Conservation (phyloP, 306 rosid species). For the Cicer judaicum region DNA sequence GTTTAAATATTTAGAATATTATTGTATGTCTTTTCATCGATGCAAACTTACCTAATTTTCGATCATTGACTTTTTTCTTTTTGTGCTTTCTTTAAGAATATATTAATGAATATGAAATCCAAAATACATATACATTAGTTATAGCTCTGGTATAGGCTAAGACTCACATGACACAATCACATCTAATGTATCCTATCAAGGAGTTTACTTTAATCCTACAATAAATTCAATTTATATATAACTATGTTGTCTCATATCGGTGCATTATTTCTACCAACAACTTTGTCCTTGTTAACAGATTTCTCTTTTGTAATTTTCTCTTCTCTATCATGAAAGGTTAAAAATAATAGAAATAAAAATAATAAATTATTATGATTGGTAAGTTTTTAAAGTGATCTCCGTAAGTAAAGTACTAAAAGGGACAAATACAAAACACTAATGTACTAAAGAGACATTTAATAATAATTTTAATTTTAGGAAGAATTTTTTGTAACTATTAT, state of each 20-base stretch:
- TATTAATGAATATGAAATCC: neutral
- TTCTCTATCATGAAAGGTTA: neutral
- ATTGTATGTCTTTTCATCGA: neutral
- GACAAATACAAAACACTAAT: neutral
- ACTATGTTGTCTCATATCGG: neutral
- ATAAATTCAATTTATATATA: neutral
- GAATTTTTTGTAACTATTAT: neutral
- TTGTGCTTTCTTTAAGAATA: neutral
- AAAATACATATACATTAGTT: neutral
- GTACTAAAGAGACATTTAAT: neutral
- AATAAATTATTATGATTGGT: neutral
- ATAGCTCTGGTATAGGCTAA: neutral
- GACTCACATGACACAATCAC: neutral
- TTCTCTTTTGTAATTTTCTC: neutral
- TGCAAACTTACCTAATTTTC: neutral
- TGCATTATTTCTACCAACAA: neutral
- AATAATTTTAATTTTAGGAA: neutral
- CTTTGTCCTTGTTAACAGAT: neutral
- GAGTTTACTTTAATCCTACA: neutral
- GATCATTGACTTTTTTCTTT: neutral
- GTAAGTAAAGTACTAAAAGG: neutral
- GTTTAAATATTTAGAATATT: neutral
- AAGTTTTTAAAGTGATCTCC: neutral
- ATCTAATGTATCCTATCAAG: neutral
- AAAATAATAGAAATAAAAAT: neutral